Conservation (phyloP, 2,329 filamentous ascomycete genomes). For the Cadophora sp. region DNA sequence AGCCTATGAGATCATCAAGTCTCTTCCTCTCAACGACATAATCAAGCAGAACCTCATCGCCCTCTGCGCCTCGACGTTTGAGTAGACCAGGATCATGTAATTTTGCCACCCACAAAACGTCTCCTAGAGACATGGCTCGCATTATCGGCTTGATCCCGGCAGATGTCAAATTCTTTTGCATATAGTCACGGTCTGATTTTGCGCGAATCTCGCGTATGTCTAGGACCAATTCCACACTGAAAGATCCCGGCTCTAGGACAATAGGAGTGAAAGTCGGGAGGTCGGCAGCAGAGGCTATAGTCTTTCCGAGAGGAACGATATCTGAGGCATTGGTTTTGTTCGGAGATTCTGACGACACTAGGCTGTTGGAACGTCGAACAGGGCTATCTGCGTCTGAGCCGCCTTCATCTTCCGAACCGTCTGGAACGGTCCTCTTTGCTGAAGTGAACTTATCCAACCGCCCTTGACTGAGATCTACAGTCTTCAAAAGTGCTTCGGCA, state of each 20-base stretch:
- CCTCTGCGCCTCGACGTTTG: constrained; percentile 61
- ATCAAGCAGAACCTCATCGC: constrained; percentile 76
- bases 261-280: constrained; percentile 61
- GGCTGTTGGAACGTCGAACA: constrained; percentile 10
- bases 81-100: constrained; percentile 65
- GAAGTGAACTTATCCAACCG: constrained; percentile 28
- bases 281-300: constrained; percentile 28
- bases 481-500: constrained; percentile 66
- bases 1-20: constrained; percentile 78
- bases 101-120: constrained; percentile 82
- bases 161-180: constrained; percentile 73
- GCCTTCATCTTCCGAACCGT: constrained; percentile 12
- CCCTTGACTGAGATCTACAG: constrained; percentile 37
- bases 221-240: constrained; percentile 74
- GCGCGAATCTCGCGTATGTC: constrained; percentile 78
- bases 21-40: constrained; percentile 84
- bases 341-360: constrained; percentile 8
- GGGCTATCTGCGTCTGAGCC: constrained; percentile 26
- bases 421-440: not conserved
- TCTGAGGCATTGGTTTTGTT: constrained; percentile 20
- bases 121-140: constrained; percentile 73
- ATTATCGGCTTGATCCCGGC: constrained; percentile 70
- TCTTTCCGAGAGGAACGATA: constrained; percentile 39
- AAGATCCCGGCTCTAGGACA: constrained; percentile 66
- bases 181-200: constrained; percentile 77